Conservation (phyloP, 306 rosid genomes). For the Chamaecrista fasciculata region DNA sequence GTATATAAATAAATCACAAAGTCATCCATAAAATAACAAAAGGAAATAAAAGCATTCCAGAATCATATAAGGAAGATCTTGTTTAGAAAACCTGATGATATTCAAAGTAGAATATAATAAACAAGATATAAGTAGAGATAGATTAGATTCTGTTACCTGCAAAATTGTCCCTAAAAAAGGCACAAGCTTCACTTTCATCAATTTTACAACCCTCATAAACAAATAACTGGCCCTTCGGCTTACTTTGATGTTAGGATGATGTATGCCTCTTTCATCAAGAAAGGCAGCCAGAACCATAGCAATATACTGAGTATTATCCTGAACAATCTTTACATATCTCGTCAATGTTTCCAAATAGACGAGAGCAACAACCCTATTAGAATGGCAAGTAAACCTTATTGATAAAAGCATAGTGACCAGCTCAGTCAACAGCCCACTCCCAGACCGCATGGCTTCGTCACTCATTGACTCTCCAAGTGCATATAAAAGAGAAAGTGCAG, state of each 20-base stretch:
- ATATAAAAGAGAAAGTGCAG: slow-evolving; percentile 15
- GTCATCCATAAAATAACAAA: slow-evolving; percentile 18
- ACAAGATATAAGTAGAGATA: slow-evolving; percentile 13
- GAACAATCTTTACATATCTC: slow-evolving; percentile 80
- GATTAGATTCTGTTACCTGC: slow-evolving; percentile 53
- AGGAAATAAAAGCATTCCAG: slow-evolving; percentile 5
- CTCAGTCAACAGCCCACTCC: slow-evolving; percentile 70
- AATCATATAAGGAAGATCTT: slow-evolving; percentile 1
- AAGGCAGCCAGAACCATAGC: slow-evolving; percentile 79
- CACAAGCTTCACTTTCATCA: slow-evolving; percentile 82
- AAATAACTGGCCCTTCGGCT: slow-evolving; percentile 91
- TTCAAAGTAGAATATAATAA: background rate
- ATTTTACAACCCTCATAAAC: slow-evolving; percentile 89
- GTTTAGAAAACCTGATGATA: background rate
- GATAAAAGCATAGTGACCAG: slow-evolving; percentile 76
- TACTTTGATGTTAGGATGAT: slow-evolving; percentile 78
- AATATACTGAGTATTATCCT: slow-evolving; percentile 74
- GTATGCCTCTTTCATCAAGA: slow-evolving; percentile 98
- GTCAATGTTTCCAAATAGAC: slow-evolving; percentile 85
- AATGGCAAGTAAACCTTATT: slow-evolving; percentile 83
- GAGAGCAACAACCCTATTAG: slow-evolving; percentile 92
- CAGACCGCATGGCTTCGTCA: slow-evolving; percentile 39
- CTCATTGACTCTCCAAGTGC: slow-evolving; percentile 18
- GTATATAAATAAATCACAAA: slow-evolving; percentile 18
- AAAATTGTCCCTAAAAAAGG: slow-evolving; percentile 85